phyloP scores from a whole-genome alignment of 495 filamentous ascomycete species.

The Lindgomyces ingoldianus region DNA sequence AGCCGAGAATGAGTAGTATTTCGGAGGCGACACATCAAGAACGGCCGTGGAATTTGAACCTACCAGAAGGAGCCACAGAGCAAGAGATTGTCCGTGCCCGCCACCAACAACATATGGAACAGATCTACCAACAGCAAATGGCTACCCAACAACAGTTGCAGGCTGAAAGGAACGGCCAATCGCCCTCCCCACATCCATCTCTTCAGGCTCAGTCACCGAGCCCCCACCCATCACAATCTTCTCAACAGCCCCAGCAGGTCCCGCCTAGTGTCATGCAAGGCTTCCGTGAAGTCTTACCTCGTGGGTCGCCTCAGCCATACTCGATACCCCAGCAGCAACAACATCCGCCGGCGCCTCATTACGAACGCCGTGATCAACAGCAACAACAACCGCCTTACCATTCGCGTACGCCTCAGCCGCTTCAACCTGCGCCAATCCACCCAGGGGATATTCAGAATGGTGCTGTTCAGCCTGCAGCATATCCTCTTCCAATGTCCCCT shows the following conservation, averaged over 20 bases:
- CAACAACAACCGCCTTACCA: constrained; percentile 10
- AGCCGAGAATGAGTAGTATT: constrained; percentile 34
- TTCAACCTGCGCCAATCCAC: constrained; percentile 26
- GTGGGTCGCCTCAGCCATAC: constrained; percentile 33
- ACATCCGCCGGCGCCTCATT: neutral
- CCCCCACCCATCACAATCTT: constrained; percentile 5
- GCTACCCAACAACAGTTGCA: constrained; percentile 29
- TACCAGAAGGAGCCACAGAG: constrained; percentile 29
- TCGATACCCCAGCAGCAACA: constrained; percentile 5
- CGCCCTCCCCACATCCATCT: constrained; percentile 26
- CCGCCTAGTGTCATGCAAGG: constrained; percentile 14
- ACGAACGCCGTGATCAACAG: neutral
- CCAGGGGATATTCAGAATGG: constrained; percentile 4
- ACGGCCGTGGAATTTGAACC: constrained; percentile 27
- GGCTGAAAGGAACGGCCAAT: constrained; percentile 15
- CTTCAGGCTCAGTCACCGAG: constrained; percentile 24
- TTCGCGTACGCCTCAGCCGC: constrained; percentile 20
- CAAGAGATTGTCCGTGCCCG: constrained; percentile 31
- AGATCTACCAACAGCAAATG: constrained; percentile 18
- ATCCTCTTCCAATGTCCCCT: constrained; percentile 33
- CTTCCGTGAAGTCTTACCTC: constrained; percentile 32
- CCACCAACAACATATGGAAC: constrained; percentile 31
- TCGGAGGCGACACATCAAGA: constrained; percentile 25
- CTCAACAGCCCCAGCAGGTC: neutral
- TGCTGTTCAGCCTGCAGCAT: constrained; percentile 16